Evolutionary conservation across 371 early-diverging fungal genomes (phyloP), one percentile per base, ranked within the genome.

Genomic region (Rhizomucor miehei): DNA sequence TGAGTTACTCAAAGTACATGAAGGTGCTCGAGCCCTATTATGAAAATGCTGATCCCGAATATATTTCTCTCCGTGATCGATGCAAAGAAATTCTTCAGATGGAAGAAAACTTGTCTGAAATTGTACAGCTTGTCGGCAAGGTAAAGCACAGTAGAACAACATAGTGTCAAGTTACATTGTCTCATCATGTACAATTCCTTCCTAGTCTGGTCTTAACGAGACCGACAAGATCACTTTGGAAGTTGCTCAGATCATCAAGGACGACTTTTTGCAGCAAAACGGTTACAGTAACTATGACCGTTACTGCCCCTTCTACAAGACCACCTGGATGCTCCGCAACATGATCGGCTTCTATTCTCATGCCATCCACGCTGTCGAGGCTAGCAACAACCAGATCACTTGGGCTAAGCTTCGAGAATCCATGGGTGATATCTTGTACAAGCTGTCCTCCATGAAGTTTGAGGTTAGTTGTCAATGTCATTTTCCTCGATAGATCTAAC

Each of bases 191-290:
- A 19, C 13, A 40, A 19, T 54, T 50, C 16, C 21, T 29, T 24
- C n/a, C 17, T 65, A 77, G 88, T 90, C 87, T 54, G 95, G 98
- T 44, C 83, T 99, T 60, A 97, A 96, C 17, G 99, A 99, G 71
- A 81, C 91, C 16, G 99, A 99, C 78, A 99, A 99, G 88, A 95
- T 99, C 69, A 97, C 97, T 14, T 82, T 99, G 52, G 99, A 99
- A 63, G 85, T 99, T 44, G 96, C 99, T 51, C 94, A 93, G 68
- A 79, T 99, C 60, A 94, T 99, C 69, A 99, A 99, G 87, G 99
- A 99, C 70, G 99, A 99, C 76, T 99, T 99, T 80, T 82, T 99
- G 79, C 99, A 99, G 80, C 99, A 99, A 75, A 99, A 99, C 78
- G 99, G 99, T 39, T 99, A 99, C 85, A 99, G 99, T 51, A 80